These are phyloP conservation scores for Ophiostoma populinum DNA, from an alignment of 2,329 filamentous ascomycete genomes.

Conservation along the genomic window DNA sequence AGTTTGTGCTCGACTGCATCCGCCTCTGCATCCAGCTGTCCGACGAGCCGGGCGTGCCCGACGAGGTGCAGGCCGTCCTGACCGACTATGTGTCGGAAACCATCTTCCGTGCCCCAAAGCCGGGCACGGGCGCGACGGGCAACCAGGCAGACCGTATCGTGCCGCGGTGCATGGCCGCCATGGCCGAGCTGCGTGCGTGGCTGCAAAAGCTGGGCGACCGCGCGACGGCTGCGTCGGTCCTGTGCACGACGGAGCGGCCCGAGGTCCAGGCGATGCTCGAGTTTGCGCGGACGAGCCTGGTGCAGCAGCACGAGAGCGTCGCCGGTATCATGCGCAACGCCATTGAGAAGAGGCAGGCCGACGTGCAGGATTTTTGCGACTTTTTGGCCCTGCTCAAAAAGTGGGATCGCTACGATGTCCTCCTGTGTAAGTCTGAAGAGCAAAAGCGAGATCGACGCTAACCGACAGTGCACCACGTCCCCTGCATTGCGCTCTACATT, in stretches of 20 bases:
- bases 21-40: conserved; percentile 60
- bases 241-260: conserved; percentile 42
- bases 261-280: conserved; percentile 64
- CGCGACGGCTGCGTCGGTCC: conserved; percentile 54
- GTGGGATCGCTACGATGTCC: conserved; percentile 68
- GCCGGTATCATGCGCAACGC: conserved; percentile 65
- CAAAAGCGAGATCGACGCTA: too few relatives aligned
- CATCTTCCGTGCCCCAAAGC: conserved; percentile 39
- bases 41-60: conserved; percentile 36
- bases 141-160: conserved; percentile 40
- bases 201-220: conserved; percentile 61
- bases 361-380: conserved; percentile 52
- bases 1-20: conserved; percentile 67
- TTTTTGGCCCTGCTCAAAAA: conserved; percentile 53
- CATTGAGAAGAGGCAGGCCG: conserved; percentile 57
- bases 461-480: conserved; percentile 58
- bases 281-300: conserved; percentile 62
- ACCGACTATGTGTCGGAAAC: conserved; percentile 37
- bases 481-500: conserved; percentile 60
- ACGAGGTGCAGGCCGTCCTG: conserved; percentile 29
- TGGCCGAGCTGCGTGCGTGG: conserved; percentile 63
- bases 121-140: conserved; percentile 25
- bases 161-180: conserved; percentile 55
- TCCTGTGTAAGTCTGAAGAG: too few relatives aligned
- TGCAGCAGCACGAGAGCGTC: conserved; percentile 78